phyloP scores from a whole-genome alignment of 768 basidiomycete genomes.

The Tricholoma sp. region DNA sequence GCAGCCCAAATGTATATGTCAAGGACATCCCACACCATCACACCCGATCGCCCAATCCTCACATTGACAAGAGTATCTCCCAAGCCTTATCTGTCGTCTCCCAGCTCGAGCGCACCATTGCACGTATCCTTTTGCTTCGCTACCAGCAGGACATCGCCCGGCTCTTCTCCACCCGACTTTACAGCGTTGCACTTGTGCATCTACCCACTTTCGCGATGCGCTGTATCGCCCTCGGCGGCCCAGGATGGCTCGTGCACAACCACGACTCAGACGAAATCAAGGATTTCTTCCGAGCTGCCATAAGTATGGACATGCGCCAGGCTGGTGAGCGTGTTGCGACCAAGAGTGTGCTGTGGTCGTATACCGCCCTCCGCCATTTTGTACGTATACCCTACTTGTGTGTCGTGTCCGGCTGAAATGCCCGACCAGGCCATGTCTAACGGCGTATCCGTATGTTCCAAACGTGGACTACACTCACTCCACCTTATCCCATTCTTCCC shows the following conservation, averaged over 20 bases:
- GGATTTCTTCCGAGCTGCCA: slow-evolving; percentile 64
- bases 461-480: slow-evolving; percentile 62
- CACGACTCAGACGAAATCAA: slow-evolving; percentile 66
- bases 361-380: slow-evolving; percentile 72
- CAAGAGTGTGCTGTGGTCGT: slow-evolving; percentile 76
- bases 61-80: slow-evolving; percentile 49
- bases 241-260: slow-evolving; percentile 66
- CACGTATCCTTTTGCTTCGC: slow-evolving; percentile 60
- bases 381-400: slow-evolving; percentile 35
- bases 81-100: slow-evolving; percentile 59
- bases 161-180: slow-evolving; percentile 66
- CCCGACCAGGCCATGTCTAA: slow-evolving; percentile 61
- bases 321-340: slow-evolving; percentile 76
- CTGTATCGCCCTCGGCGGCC: slow-evolving; percentile 55
- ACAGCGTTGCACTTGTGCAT: slow-evolving; percentile 58
- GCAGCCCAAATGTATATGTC: slow-evolving; percentile 18
- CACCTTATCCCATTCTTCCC: slow-evolving; percentile 58
- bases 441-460: slow-evolving; percentile 58
- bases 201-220: slow-evolving; percentile 67
- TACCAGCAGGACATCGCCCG: slow-evolving; percentile 75
- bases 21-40: slow-evolving; percentile 29
- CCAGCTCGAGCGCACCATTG: slow-evolving; percentile 63
- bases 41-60: slow-evolving; percentile 35
- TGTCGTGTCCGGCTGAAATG: slow-evolving; percentile 10
- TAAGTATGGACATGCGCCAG: slow-evolving; percentile 75